Evolutionary conservation across 441 rosid species (phyloP), one percentile per base, ranked within the genome.

Genomic region (Populus tomentosa): DNA sequence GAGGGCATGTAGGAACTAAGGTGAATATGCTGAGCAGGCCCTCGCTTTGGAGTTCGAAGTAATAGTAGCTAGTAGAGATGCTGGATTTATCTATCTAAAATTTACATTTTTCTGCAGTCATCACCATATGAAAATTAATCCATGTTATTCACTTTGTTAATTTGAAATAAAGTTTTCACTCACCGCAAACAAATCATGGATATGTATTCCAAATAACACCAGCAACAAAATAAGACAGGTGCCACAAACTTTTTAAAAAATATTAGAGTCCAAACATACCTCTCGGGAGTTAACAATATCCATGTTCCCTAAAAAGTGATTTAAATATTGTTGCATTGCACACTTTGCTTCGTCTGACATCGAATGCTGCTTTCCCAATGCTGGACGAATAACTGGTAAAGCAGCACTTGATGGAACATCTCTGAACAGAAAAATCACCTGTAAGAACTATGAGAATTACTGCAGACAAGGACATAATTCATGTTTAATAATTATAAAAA

Each of bases 321-420:
- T 95, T 80, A 97, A 80, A 82, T 97, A 97, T 77, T 90, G 93
- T 78, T 97, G 98, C 99, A 97, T 97, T 63, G 99, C 98, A 82
- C 87, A 88, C 88, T 94, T 97, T 65, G 97, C 97, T 83, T 93
- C 88, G 63, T 89, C 97, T 1, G 99, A 90, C 81, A 97, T 88
- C 3, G 99, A 92, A 80, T 94, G 89, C 80, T 94, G 99, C 85
- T 98, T 91, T 77, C 97, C 97, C 77, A 97, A 78, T 42, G 92
- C 91, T 26, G 99, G 99, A 74, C 98, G 96, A 76, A 97, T 89
- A 78, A 97, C 91, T 35, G 97, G 94, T 78, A 97, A 85, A 80
- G 97, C 99, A 81, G 99, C 99, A 77, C 88, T 94, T 65, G 99
- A 93, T 20, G 99, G 99, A 89, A 97, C 97, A 89, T 94, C 90